Conservation (phyloP, 176 grass and related monocot species). For the Tillandsia fasciculata region DNA sequence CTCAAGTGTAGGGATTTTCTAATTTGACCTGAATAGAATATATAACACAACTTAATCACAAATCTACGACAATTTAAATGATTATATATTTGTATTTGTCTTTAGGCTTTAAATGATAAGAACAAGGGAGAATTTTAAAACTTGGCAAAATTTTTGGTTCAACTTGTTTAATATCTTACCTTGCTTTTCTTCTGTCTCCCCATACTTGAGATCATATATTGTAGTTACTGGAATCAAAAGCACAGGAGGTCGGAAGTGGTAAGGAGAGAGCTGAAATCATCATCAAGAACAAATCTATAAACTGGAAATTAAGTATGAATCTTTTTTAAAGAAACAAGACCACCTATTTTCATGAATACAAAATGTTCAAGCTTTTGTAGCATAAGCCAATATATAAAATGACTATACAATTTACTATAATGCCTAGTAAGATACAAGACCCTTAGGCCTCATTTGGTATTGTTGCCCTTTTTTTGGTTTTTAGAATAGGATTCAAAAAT, state of each 20-base stretch:
- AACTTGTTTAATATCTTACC: conserved; percentile 28
- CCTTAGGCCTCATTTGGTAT: no score
- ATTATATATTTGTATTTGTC: not conserved
- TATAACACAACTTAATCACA: conserved; percentile 10
- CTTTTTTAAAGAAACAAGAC: conserved; percentile 7
- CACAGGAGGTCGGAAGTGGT: conserved; percentile 72
- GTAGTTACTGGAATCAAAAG: conserved; percentile 68
- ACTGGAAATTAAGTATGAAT: conserved; percentile 8
- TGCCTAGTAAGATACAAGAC: no score
- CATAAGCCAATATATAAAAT: no score
- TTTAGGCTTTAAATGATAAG: not conserved
- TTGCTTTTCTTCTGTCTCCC: conserved; percentile 93
- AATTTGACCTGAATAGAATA: conserved; percentile 43
- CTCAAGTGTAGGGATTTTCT: conserved; percentile 79
- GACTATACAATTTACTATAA: no score
- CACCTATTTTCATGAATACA: not conserved
- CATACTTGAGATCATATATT: conserved; percentile 86
- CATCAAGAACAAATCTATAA: conserved; percentile 5
- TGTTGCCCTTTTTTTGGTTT: no score
- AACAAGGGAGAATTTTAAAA: not conserved
- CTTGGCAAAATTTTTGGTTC: not conserved
- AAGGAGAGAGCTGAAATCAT: conserved; percentile 52
- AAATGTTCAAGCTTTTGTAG: no score
- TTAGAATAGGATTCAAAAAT: no score
- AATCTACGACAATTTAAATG: not conserved